phyloP scores from a whole-genome alignment of 768 basidiomycete genomes.

The Russula griseocarnosa region DNA sequence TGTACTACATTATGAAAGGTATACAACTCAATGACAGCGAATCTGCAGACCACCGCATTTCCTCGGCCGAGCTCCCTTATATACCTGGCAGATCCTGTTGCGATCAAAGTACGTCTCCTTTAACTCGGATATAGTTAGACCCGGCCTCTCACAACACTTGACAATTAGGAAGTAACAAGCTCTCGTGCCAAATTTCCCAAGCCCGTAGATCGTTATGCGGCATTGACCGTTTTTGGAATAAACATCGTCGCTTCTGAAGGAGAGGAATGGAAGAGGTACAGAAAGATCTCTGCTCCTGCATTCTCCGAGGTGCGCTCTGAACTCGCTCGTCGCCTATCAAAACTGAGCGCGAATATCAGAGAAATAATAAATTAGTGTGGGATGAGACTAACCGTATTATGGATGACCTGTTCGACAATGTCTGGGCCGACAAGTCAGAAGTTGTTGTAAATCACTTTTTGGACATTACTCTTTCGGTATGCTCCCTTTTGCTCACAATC shows the following conservation, averaged over 20 bases:
- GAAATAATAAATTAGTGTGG: too few species aligned
- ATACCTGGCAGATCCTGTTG: constrained; percentile 19
- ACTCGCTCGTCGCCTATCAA: not conserved
- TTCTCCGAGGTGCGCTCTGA: constrained; percentile 53
- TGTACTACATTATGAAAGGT: too few species aligned
- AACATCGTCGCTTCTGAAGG: constrained; percentile 64
- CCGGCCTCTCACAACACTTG: too few species aligned
- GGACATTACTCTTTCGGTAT: constrained; percentile 52
- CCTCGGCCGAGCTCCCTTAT: not conserved
- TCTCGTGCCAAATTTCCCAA: constrained; percentile 55
- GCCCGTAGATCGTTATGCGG: constrained; percentile 43
- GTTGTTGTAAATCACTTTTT: constrained; percentile 42
- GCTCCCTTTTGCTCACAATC: constrained; percentile 10
- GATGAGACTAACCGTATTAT: too few species aligned
- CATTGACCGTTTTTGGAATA: constrained; percentile 51
- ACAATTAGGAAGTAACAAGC: constrained; percentile 46
- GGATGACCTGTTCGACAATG: too few species aligned
- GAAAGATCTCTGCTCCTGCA: constrained; percentile 57
- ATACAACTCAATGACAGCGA: not conserved
- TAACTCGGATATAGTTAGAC: not conserved
- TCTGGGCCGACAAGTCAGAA: too few species aligned
- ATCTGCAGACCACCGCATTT: constrained; percentile 4
- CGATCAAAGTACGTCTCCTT: constrained; percentile 19
- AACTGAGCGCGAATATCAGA: constrained; percentile 21
- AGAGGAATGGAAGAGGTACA: constrained; percentile 61